Evolutionary conservation across 352 stramenopile genomes (phyloP).

Genomic region (Aphanomyces invadans): DNA sequence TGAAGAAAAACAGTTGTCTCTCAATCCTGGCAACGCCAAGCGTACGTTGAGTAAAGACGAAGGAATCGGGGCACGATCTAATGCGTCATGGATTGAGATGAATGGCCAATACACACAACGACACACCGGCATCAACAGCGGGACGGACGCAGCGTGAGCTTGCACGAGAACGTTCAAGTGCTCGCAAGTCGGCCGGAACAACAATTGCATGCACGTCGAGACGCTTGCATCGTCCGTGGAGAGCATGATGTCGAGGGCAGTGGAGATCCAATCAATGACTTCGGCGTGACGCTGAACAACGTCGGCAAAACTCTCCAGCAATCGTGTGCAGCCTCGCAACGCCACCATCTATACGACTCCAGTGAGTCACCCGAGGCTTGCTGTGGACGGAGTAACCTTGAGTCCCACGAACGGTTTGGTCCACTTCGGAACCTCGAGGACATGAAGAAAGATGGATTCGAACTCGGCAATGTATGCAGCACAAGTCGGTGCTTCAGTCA

Average conservation of each 20-base stretch:
- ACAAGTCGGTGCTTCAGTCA: not conserved
- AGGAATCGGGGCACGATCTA: not conserved
- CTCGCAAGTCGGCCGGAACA: conserved; percentile 17
- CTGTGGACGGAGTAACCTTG: not conserved
- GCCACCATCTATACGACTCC: conserved; percentile 25
- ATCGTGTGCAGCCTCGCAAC: conserved; percentile 12
- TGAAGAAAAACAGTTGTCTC: too few species aligned
- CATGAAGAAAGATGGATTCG: conserved; percentile 18
- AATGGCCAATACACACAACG: too few species aligned
- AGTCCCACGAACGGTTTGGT: conserved; percentile 19
- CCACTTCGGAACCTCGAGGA: conserved; percentile 8
- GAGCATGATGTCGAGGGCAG: not conserved
- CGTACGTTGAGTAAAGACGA: not conserved
- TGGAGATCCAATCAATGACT: not conserved
- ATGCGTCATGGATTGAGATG: not conserved
- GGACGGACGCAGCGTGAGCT: not conserved
- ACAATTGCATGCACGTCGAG: conserved; percentile 1
- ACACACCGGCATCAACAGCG: conserved; percentile 1
- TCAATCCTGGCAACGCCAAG: too few species aligned
- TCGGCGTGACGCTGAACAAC: not conserved
- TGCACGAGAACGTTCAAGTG: conserved; percentile 20
- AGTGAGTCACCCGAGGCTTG: not conserved
- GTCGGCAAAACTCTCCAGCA: conserved; percentile 12
- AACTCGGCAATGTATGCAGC: conserved; percentile 8
- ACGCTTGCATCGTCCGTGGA: not conserved